Evolutionary conservation across 148 eudicot species (phyloP).

Genomic region (Polygonum maritimum): DNA sequence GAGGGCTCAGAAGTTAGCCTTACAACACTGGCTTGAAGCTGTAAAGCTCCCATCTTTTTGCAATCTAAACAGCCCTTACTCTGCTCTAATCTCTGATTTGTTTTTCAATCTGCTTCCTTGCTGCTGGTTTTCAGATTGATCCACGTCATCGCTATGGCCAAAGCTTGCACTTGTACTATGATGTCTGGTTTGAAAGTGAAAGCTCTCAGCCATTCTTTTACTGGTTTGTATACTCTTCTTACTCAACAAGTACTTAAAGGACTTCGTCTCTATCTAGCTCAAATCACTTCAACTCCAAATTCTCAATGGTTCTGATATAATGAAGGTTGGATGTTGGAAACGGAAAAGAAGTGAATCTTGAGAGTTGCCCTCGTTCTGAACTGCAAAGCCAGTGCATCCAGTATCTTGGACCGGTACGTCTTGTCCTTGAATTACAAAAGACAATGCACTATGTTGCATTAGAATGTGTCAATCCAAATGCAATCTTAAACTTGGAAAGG

Average conservation of each 20-base stretch:
- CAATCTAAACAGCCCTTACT: too few relatives aligned
- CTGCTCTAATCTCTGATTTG: neutral
- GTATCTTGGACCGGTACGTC: constrained; percentile 74
- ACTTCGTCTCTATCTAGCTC: too few relatives aligned
- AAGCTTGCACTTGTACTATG: constrained; percentile 84
- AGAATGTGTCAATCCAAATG: too few relatives aligned
- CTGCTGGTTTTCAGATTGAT: constrained; percentile 51
- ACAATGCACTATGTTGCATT: too few relatives aligned
- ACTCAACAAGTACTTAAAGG: neutral
- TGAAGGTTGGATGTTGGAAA: constrained; percentile 89
- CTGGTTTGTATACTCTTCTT: constrained; percentile 36
- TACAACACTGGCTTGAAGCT: constrained; percentile 21
- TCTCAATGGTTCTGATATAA: neutral
- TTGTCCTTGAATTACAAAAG: neutral
- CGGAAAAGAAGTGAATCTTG: constrained; percentile 75
- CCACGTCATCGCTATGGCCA: constrained; percentile 98
- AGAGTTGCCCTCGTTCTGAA: constrained; percentile 48
- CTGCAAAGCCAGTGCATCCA: constrained; percentile 80
- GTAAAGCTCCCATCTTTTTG: neutral
- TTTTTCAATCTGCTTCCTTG: neutral
- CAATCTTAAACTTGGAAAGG: too few relatives aligned
- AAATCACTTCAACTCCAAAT: neutral
- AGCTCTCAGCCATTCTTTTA: constrained; percentile 95
- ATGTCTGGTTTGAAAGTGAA: constrained; percentile 75
- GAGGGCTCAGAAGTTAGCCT: constrained; percentile 16